Conservation (phyloP, 2,329 filamentous ascomycete genomes). For the Colletotrichum tofieldiae region DNA sequence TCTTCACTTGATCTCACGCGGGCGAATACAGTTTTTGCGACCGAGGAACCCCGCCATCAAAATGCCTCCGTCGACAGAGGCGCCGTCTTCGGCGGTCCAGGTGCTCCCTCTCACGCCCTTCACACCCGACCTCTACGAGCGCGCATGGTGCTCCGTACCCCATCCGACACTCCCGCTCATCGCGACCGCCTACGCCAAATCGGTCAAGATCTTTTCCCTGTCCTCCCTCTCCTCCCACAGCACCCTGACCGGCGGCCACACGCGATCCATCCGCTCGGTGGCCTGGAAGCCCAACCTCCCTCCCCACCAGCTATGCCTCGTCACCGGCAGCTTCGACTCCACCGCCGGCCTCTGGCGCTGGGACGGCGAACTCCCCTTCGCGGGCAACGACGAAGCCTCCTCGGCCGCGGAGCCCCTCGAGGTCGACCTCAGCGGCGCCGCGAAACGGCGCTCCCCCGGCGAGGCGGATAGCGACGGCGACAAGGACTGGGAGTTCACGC, state of each 20-base stretch:
- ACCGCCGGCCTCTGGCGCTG: slow-evolving; percentile 89
- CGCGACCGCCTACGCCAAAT: slow-evolving; percentile 90
- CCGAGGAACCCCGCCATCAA: slow-evolving; percentile 16
- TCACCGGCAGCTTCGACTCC: slow-evolving; percentile 94
- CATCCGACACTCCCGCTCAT: slow-evolving; percentile 91
- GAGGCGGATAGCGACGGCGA: slow-evolving; percentile 69
- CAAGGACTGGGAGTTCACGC: slow-evolving; percentile 92
- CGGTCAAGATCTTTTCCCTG: slow-evolving; percentile 91
- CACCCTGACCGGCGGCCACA: slow-evolving; percentile 88
- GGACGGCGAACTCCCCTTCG: slow-evolving; percentile 61
- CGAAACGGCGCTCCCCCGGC: slow-evolving; percentile 1
- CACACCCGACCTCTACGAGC: slow-evolving; percentile 73
- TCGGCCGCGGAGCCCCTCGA: slow-evolving; percentile 53
- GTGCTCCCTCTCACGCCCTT: slow-evolving; percentile 66
- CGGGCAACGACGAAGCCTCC: slow-evolving; percentile 40
- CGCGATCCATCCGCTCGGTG: slow-evolving; percentile 86
- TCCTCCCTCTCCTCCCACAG: slow-evolving; percentile 84
- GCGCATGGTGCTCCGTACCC: slow-evolving; percentile 88
- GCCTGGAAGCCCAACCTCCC: slow-evolving; percentile 84
- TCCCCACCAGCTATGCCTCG: slow-evolving; percentile 79
- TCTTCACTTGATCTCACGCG: neutral
- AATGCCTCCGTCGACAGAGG: slow-evolving; percentile 27
- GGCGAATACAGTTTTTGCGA: neutral
- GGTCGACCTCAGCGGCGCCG: slow-evolving; percentile 55
- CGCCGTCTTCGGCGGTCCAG: slow-evolving; percentile 38